Conservation (phyloP, 2,329 filamentous ascomycete genomes). For the Colletotrichum euphorbiae region DNA sequence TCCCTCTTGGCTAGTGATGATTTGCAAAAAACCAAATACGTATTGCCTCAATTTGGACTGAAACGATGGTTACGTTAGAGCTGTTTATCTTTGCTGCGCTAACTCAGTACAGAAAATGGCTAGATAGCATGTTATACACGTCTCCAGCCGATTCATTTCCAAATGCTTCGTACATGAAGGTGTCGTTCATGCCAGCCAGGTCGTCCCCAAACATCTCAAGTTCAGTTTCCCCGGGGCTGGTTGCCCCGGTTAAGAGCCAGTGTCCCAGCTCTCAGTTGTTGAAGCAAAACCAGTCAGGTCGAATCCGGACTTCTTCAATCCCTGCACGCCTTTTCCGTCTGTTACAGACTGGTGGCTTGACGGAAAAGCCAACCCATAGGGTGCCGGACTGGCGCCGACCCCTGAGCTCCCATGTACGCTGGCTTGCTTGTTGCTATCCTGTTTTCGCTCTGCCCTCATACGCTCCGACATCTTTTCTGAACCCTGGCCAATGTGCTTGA, state of each 20-base stretch:
- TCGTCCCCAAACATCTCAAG: constrained; percentile 41
- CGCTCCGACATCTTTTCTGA: constrained; percentile 50
- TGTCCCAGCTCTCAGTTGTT: background rate
- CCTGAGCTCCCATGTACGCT: fast-evolving
- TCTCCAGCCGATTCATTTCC: constrained; percentile 43
- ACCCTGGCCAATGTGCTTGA: constrained; percentile 51
- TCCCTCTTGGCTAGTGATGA: no score
- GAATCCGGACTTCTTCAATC: no score
- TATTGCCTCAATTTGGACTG: no score
- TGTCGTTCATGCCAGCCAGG: constrained; percentile 44
- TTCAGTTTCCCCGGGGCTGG: background rate
- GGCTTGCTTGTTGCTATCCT: background rate
- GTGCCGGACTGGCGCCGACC: background rate
- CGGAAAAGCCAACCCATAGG: background rate
- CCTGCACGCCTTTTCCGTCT: no score
- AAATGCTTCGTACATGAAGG: constrained; percentile 46
- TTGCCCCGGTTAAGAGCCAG: background rate
- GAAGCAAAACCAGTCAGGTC: no score
- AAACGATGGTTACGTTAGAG: no score
- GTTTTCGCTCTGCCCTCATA: background rate
- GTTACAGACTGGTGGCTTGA: background rate
- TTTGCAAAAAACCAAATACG: no score
- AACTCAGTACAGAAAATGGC: constrained; percentile 5
- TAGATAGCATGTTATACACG: constrained; percentile 42
- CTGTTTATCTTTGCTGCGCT: background rate